These are phyloP conservation scores for Fagus crenata DNA, from an alignment of 306 rosid species.

Conservation along the genomic window DNA sequence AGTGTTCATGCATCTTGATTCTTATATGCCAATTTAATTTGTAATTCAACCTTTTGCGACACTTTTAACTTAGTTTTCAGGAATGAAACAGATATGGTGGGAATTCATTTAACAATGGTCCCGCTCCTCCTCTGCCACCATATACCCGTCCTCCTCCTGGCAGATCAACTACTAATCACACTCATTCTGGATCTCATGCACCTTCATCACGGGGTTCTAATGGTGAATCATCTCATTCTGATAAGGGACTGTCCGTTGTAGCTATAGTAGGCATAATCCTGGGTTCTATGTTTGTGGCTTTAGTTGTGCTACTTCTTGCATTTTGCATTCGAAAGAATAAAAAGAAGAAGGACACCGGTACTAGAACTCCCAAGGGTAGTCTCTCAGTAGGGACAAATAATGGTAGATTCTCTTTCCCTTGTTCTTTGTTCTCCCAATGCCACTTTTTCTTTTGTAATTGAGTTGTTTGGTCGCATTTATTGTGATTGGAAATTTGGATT, in stretches of 20 bases:
- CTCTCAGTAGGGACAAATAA: conserved; percentile 51
- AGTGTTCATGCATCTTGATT: conserved; percentile 33
- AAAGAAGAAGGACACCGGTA: conserved; percentile 43
- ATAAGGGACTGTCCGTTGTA: conserved; percentile 55
- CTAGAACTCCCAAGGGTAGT: conserved; percentile 58
- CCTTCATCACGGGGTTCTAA: conserved; percentile 41
- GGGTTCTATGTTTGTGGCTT: conserved; percentile 54
- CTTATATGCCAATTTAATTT: conserved; percentile 29
- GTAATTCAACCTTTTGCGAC: conserved; percentile 15
- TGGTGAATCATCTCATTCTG: conserved; percentile 38
- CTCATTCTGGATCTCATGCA: conserved; percentile 53
- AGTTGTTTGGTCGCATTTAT: conserved; percentile 21
- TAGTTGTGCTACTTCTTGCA: conserved; percentile 49
- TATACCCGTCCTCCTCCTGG: conserved; percentile 51
- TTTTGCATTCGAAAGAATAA: conserved; percentile 64
- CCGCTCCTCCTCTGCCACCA: conserved; percentile 79
- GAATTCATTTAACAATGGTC: conserved; percentile 71
- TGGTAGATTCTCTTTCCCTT: conserved; percentile 49
- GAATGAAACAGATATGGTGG: conserved; percentile 62
- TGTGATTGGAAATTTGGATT: conserved; percentile 14
- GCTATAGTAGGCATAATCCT: conserved; percentile 64
- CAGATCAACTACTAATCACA: conserved; percentile 41
- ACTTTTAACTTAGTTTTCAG: conserved; percentile 36
- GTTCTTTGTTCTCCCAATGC: conserved; percentile 4
- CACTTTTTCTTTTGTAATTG: conserved; percentile 13